Evolutionary conservation across 805 yeast species (phyloP), one percentile per base, ranked within the genome.

Genomic region (Ogataea pini): DNA sequence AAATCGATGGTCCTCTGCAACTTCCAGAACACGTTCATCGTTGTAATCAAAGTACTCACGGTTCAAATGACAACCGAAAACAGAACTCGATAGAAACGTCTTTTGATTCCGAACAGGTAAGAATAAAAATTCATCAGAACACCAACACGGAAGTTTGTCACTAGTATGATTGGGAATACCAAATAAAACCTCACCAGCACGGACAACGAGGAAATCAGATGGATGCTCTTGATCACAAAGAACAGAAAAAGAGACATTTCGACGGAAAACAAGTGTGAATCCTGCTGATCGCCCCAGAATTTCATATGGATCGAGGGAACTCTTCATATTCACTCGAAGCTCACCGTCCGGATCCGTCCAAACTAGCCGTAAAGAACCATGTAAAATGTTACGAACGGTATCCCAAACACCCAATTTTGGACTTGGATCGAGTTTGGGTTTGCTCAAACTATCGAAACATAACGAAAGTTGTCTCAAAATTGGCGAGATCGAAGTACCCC

Each of bases 381-480:
- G 97, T 57, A 89, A 70, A 13, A 85, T 73, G 24, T 83, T 75
- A 42, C 96, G 71, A 22, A 89, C 67, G 63, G 90, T 92, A 66
- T 91, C 98, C 98, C 98, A 91, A 56, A 90, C 83, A 0, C 98
- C 98, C 12, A 89, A 69, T 56, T 85, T 86, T 3, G 80, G 77
- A 1, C 96, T 88, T 0, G 91, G 91, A 63, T 91, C 98, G 13
- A 86, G 69, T 0, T 95, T 96, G 0, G 96, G 96, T 63, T 92
- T 91, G 1, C 95, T 82, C 61, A 91, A 88, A 38, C 85, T 82
- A 58, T 90, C 96, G 50, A 91, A 77, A 47, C 80, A 85, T 47
- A 82, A 70, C 82, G 87, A 85, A 1, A 84, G 74, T 55, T 89
- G 91, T 55, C 89, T 89, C 25, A 91, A 77, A 1, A 90, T 91